These are phyloP conservation scores for Harrya chromipes DNA, from an alignment of 768 basidiomycete species.

Conservation along the genomic window DNA sequence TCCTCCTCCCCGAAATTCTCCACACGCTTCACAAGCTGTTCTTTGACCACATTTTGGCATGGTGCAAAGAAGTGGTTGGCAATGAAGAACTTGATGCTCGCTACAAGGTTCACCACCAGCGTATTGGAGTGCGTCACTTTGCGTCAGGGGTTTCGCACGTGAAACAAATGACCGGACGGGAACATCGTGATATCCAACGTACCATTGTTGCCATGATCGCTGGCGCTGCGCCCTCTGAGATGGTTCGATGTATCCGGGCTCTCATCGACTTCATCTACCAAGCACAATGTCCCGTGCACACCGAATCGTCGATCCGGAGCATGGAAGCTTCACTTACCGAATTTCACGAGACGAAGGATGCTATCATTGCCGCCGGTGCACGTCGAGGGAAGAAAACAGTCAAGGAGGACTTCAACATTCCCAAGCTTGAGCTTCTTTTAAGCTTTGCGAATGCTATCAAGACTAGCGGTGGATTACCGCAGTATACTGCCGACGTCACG, in stretches of 20 bases:
- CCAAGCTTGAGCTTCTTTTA: conserved; percentile 1
- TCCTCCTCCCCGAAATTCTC: neutral
- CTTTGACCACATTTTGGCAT: conserved; percentile 8
- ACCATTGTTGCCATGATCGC: conserved; percentile 24
- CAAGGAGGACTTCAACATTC: conserved; percentile 5
- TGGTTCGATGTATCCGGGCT: conserved; percentile 4
- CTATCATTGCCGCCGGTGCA: conserved; percentile 11
- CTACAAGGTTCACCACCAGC: conserved; percentile 1
- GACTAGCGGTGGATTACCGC: conserved; percentile 18
- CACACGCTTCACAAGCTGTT: conserved; percentile 7
- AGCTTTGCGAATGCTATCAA: conserved; percentile 14
- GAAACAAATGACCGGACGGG: conserved; percentile 41
- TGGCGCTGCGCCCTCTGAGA: neutral
- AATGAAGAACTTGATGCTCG: neutral
- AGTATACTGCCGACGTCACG: conserved; percentile 26
- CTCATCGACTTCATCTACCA: conserved; percentile 28
- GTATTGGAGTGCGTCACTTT: conserved; percentile 35
- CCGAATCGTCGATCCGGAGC: conserved; percentile 3
- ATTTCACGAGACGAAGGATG: conserved; percentile 16
- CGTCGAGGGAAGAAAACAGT: neutral
- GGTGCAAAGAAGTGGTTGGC: conserved; percentile 6
- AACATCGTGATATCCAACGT: conserved; percentile 37
- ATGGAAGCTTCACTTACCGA: conserved; percentile 5
- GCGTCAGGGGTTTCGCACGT: conserved; percentile 35
- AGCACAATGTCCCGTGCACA: conserved; percentile 16